Conservation (phyloP, 139 green algal genomes). For the Gonium pectorale region DNA sequence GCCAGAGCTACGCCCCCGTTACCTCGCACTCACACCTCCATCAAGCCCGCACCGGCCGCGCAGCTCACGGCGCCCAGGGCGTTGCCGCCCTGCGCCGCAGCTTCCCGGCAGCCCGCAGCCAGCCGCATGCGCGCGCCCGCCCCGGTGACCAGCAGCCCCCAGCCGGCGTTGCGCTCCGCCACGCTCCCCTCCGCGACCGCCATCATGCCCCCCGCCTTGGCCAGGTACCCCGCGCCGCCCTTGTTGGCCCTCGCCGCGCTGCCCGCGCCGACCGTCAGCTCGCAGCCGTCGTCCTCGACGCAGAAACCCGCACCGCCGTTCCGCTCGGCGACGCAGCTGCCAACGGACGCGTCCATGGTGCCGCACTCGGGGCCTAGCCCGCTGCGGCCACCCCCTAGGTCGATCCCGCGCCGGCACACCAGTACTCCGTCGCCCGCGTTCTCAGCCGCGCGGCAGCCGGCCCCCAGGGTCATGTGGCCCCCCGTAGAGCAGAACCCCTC, state of each 20-base stretch:
- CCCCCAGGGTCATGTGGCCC: neutral
- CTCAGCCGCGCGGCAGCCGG: neutral
- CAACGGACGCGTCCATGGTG: neutral
- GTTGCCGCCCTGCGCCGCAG: neutral
- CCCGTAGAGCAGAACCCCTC: conserved; percentile 16
- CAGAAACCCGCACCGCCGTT: conserved; percentile 6
- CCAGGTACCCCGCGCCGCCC: neutral
- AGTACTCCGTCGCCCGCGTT: neutral
- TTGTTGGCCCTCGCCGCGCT: neutral
- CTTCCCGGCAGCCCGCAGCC: neutral
- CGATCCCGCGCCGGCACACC: neutral
- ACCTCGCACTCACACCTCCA: too few species aligned
- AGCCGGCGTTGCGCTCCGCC: neutral
- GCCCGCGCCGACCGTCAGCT: neutral
- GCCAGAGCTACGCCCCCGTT: too few species aligned
- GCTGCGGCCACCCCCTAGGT: neutral
- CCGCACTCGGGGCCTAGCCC: neutral
- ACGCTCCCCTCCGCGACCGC: neutral
- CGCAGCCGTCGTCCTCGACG: conserved; percentile 3
- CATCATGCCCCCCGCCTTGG: neutral
- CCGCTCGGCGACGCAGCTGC: neutral
- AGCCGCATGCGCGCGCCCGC: neutral
- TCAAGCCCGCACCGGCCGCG: too few species aligned
- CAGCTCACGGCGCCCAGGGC: neutral
- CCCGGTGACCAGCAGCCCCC: neutral